These are phyloP conservation scores for Aspergillus pseudonomiae DNA, from an alignment of 2,329 filamentous ascomycete species.

Conservation along the genomic window DNA sequence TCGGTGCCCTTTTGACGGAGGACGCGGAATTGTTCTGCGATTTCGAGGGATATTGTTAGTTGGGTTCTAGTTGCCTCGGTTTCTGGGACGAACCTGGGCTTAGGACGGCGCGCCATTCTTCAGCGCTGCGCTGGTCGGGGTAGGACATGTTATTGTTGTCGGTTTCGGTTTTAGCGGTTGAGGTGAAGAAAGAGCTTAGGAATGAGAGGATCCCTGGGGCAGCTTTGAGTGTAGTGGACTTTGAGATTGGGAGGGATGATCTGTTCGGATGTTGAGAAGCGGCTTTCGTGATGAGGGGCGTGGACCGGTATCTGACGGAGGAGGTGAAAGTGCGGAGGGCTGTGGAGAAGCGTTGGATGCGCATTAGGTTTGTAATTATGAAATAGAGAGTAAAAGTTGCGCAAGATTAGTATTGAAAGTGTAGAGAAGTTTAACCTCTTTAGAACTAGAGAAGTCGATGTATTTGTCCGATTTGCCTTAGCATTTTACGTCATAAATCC, in stretches of 20 bases:
- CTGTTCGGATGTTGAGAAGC: conserved; percentile 6
- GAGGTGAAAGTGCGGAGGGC: conserved; percentile 24
- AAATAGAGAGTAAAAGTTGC: not conserved
- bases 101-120: conserved; percentile 88
- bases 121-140: conserved; percentile 76
- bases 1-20: conserved; percentile 93
- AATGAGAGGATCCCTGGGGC: conserved; percentile 84
- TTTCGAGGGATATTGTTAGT: not conserved
- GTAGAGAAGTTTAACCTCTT: not conserved
- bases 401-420: not conserved
- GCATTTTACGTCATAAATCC: not conserved
- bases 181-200: conserved; percentile 72
- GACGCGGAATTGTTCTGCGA: conserved; percentile 87
- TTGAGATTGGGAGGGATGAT: conserved; percentile 28
- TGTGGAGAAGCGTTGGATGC: conserved; percentile 22
- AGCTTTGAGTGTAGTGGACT: conserved; percentile 54
- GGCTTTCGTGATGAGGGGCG: conserved; percentile 24
- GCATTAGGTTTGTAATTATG: conserved; percentile 28
- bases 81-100: conserved; percentile 62
- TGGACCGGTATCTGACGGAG: conserved; percentile 22
- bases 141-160: conserved; percentile 54
- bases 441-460: not conserved
- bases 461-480: not conserved
- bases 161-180: conserved; percentile 55
- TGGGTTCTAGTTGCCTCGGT: conserved; percentile 33